phyloP scores from a whole-genome alignment of 805 yeast species.

The Blastobotrys parvus region DNA sequence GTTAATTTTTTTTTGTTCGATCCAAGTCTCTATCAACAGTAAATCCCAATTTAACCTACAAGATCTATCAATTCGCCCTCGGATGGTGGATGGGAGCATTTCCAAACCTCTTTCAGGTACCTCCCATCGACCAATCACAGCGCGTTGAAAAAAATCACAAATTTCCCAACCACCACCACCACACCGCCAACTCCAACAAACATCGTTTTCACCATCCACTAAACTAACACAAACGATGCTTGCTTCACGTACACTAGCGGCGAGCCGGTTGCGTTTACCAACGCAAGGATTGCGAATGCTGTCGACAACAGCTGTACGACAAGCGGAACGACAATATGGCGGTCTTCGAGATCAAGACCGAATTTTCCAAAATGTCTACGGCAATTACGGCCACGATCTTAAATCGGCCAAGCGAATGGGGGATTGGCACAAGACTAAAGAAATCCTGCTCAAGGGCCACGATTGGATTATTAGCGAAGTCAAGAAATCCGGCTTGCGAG shows the following conservation, averaged over 20 bases:
- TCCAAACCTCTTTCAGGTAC: too few species aligned
- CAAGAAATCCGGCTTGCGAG: slow-evolving; percentile 77
- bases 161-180: neutral
- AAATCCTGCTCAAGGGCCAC: slow-evolving; percentile 73
- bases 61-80: too few species aligned
- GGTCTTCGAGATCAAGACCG: slow-evolving; percentile 78
- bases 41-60: too few species aligned
- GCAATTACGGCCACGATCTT: slow-evolving; percentile 65
- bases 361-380: slow-evolving; percentile 77
- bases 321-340: slow-evolving; percentile 38
- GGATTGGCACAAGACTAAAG: slow-evolving; percentile 89
- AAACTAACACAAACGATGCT: slow-evolving; percentile 3
- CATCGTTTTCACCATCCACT: neutral
- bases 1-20: too few species aligned
- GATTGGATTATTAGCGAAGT: slow-evolving; percentile 85
- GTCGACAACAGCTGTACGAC: neutral
- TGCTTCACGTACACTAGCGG: slow-evolving; percentile 1
- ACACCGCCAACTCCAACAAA: neutral
- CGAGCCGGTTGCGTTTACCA: neutral
- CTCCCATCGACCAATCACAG: neutral
- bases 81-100: too few species aligned
- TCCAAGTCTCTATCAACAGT: too few species aligned
- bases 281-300: slow-evolving; percentile 2
- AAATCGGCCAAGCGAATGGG: slow-evolving; percentile 72
- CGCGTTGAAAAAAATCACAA: neutral